Evolutionary conservation across 2,329 filamentous ascomycete genomes (phyloP), one percentile per base, ranked within the genome.

Genomic region (Diaporthe ampelina): DNA sequence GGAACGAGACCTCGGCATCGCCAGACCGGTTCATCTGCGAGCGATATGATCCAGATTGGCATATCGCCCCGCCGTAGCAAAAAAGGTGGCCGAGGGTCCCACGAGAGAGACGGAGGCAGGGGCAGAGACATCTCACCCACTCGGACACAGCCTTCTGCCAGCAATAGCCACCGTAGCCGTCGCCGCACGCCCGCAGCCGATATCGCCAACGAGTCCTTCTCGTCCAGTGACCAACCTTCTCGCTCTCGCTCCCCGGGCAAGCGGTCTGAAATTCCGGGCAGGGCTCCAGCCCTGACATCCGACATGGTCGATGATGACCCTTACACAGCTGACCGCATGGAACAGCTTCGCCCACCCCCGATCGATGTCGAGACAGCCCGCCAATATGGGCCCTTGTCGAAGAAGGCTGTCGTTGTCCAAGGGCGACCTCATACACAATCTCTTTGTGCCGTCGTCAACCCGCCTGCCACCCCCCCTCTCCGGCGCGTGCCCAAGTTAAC

Each of bases 191-290:
- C 59, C 11, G 56, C 69, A 10, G 57, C 54, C 26, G 32, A 59
- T 43, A 26, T 17, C 15, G 24, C 32, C 48, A 50, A 74, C 11
- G 59, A 56, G 26, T 65, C 50, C 26, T 63, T 61, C 21, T 50
- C 72, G n/a, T 56, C 54, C 43, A 72, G 63, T 9, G 52, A 63
- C n/a, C 74, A 24, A 6, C 50, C 75, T 63, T 54, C 74, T 57
- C 76, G 79, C 19, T 78, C 78, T 19, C 77, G 74, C 24, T 80
- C 79, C 26, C 79, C 79, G 5, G 63, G 52, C 69, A 80, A 79
- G 65, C 73, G 68, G 67, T 68, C 63, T 61, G 72, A 19, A n/a
- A 75, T 76, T 15, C 69, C 76, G 21, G 56, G 37, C 70, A 78
- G 77, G 69, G 29, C 35, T 15, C 43, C 45, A 40, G 15, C 59